Conservation (phyloP, 345 rosid species). For the Eucalyptus rudis region DNA sequence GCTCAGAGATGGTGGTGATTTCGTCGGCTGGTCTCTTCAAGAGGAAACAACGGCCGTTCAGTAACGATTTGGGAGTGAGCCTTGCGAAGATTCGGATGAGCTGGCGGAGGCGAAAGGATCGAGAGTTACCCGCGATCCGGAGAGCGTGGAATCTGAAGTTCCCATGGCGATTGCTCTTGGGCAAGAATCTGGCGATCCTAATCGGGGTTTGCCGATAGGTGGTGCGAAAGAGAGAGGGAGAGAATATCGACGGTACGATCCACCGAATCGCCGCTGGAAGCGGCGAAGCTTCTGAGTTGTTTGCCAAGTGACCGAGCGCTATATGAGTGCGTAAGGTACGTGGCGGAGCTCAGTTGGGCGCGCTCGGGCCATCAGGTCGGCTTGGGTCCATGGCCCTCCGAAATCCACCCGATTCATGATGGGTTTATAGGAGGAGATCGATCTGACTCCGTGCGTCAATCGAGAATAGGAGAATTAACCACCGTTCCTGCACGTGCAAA, state of each 20-base stretch:
- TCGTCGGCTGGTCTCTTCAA: slow-evolving; percentile 28
- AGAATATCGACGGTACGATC: not conserved
- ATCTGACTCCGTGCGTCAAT: not conserved
- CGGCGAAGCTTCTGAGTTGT: not conserved
- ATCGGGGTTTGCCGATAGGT: not conserved
- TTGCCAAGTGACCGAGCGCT: not conserved
- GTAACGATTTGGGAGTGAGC: not conserved
- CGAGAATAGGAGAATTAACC: not conserved
- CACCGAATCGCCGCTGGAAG: not conserved
- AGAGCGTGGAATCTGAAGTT: slow-evolving; percentile 25
- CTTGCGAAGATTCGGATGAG: not conserved
- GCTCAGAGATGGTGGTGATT: slow-evolving; percentile 71
- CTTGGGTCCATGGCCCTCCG: not conserved
- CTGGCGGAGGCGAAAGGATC: not conserved
- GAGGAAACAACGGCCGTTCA: not conserved
- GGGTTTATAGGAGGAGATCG: not conserved
- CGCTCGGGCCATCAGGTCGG: not conserved
- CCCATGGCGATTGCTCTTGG: not conserved
- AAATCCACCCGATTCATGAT: not conserved
- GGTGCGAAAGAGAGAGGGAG: not conserved
- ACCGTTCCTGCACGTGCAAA: not conserved
- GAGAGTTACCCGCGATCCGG: slow-evolving; percentile 24
- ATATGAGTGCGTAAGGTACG: no score
- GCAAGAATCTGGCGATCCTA: not conserved
- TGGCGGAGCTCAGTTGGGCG: not conserved